Conservation (phyloP, 2,329 filamentous ascomycete genomes). For the Lachnellula subtilissima region DNA sequence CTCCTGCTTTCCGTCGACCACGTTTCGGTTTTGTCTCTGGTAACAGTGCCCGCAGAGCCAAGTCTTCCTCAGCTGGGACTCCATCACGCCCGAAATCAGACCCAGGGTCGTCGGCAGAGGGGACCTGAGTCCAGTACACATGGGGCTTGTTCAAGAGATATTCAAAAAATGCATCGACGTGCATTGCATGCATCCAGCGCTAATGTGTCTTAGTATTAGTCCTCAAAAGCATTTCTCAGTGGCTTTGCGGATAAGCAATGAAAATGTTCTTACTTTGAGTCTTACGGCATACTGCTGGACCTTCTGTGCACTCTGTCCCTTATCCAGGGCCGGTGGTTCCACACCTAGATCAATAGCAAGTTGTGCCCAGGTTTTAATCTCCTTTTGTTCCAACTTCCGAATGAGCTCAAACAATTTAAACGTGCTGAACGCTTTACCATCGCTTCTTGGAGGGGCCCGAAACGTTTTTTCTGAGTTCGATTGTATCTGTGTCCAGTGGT, state of each 20-base stretch:
- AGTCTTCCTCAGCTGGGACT: slow-evolving; percentile 79
- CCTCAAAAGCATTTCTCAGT: neutral
- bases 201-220: slow-evolving; percentile 32
- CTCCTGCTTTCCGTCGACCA: slow-evolving; percentile 58
- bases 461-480: slow-evolving; percentile 72
- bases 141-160: slow-evolving; percentile 76
- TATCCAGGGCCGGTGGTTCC: slow-evolving; percentile 73
- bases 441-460: slow-evolving; percentile 74
- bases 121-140: slow-evolving; percentile 74
- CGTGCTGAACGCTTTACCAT: slow-evolving; percentile 79
- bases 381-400: slow-evolving; percentile 69
- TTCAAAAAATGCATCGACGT: slow-evolving; percentile 91
- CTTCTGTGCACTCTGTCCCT: slow-evolving; percentile 86
- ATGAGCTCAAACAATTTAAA: slow-evolving; percentile 76
- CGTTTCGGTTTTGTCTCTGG: slow-evolving; percentile 66
- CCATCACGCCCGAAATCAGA: slow-evolving; percentile 69
- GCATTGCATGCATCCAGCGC: slow-evolving; percentile 97
- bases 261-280: slow-evolving; percentile 61
- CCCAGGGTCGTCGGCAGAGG: slow-evolving; percentile 57
- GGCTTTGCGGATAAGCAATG: too few species aligned
- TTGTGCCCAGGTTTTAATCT: slow-evolving; percentile 91
- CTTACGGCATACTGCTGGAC: slow-evolving; percentile 92
- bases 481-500: slow-evolving; percentile 62
- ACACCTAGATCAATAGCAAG: slow-evolving; percentile 83
- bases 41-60: slow-evolving; percentile 77